Conservation (phyloP, 371 early-diverging fungal species). For the Lichtheimia ramosa region DNA sequence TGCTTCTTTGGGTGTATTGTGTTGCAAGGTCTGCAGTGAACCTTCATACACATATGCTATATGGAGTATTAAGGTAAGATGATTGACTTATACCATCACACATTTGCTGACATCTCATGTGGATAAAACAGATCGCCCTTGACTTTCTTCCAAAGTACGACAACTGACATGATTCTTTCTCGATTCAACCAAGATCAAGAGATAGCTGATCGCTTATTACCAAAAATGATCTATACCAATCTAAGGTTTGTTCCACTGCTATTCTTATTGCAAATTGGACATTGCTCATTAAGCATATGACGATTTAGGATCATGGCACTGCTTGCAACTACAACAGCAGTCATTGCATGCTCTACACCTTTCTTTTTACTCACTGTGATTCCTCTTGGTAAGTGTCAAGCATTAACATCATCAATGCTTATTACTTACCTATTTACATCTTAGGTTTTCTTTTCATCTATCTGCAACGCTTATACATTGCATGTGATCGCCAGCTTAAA, state of each 20-base stretch:
- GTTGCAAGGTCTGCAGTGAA: too few relatives aligned
- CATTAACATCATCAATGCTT: neutral
- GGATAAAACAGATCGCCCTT: neutral
- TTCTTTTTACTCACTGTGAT: constrained; percentile 55
- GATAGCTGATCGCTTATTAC: too few relatives aligned
- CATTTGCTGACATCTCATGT: neutral
- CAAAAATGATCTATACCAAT: constrained; percentile 50
- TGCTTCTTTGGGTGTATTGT: too few relatives aligned
- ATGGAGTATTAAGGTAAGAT: too few relatives aligned
- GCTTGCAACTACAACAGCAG: constrained; percentile 55
- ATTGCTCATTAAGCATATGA: constrained; percentile 76
- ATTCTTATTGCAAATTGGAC: constrained; percentile 69
- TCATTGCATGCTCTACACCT: constrained; percentile 67
- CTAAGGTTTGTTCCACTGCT: neutral
- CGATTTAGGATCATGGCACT: constrained; percentile 44
- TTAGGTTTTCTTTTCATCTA: constrained; percentile 56
- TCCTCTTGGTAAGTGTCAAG: constrained; percentile 40
- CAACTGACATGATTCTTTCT: neutral
- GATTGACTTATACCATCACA: too few relatives aligned
- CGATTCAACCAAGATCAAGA: neutral
- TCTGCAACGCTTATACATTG: constrained; percentile 69
- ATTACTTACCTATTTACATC: neutral
- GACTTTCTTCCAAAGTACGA: neutral
- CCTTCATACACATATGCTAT: too few relatives aligned
- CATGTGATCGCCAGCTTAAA: constrained; percentile 75